Evolutionary conservation across 495 filamentous ascomycete species (phyloP).

Genomic region (Mytilinidion resinicola): DNA sequence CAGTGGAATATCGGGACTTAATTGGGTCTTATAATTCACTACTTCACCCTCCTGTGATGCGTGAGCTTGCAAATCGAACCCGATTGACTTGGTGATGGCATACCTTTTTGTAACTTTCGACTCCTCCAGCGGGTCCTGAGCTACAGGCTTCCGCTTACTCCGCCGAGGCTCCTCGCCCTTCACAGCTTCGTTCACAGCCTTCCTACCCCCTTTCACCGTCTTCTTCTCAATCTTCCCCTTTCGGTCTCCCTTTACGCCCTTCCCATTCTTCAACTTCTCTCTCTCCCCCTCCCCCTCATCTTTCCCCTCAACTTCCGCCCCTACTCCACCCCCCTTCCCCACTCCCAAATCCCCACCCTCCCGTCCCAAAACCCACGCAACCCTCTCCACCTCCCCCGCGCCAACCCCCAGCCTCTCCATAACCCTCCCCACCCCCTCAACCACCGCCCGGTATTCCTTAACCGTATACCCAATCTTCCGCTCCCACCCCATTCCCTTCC

Average conservation of each 20-base stretch:
- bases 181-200: neutral
- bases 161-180: neutral
- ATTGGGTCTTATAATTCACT: neutral
- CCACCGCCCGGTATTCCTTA: constrained; percentile 56
- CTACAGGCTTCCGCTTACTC: neutral
- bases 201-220: neutral
- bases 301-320: neutral
- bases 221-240: constrained; percentile 14
- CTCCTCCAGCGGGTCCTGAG: neutral
- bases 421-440: constrained; percentile 41
- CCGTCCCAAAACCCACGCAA: constrained; percentile 21
- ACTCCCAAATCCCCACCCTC: constrained; percentile 14
- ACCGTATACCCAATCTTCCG: constrained; percentile 57
- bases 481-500: constrained; percentile 38
- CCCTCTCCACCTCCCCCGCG: constrained; percentile 19
- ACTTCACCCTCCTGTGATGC: neutral
- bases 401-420: constrained; percentile 23
- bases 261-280: neutral
- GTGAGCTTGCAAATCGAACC: neutral
- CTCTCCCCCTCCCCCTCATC: neutral
- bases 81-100: neutral
- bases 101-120: neutral
- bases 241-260: neutral
- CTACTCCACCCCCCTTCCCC: neutral
- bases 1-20: neutral